Conservation (phyloP, 352 stramenopile genomes). For the Phytophthora colocasiae region DNA sequence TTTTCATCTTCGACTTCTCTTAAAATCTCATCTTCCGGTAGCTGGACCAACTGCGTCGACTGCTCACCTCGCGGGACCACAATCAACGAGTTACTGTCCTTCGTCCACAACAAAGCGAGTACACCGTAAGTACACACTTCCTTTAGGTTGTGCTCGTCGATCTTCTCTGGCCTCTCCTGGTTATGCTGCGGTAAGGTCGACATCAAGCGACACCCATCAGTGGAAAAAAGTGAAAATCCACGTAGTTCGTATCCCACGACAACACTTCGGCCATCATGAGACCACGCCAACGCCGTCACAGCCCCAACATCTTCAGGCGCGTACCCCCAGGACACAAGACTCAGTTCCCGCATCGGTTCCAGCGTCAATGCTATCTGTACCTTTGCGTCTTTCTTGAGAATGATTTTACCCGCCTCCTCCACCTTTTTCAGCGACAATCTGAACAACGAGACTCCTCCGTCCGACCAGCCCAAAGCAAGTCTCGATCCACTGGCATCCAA, state of each 20-base stretch:
- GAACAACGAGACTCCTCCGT: slow-evolving; percentile 77
- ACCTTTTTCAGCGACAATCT: slow-evolving; percentile 44
- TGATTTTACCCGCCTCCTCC: slow-evolving; percentile 8
- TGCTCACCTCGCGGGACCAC: slow-evolving; percentile 64
- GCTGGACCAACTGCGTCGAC: slow-evolving; percentile 41
- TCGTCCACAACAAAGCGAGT: slow-evolving; percentile 63
- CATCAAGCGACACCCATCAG: slow-evolving; percentile 83
- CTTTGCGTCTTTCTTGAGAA: slow-evolving; percentile 8
- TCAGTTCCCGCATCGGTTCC: slow-evolving; percentile 68
- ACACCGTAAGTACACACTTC: slow-evolving; percentile 74
- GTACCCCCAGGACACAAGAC: slow-evolving; percentile 74
- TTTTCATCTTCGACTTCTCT: slow-evolving; percentile 19
- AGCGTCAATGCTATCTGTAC: slow-evolving; percentile 41
- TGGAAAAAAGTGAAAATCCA: slow-evolving; percentile 82
- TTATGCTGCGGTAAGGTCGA: slow-evolving; percentile 84
- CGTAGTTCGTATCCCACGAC: slow-evolving; percentile 76
- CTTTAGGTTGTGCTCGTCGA: slow-evolving; percentile 40
- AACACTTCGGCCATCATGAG: slow-evolving; percentile 61
- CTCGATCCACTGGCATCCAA: slow-evolving; percentile 57
- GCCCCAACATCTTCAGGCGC: slow-evolving; percentile 53
- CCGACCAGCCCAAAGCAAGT: slow-evolving; percentile 77
- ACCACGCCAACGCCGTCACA: slow-evolving; percentile 76
- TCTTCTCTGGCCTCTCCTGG: slow-evolving; percentile 48
- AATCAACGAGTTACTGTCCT: slow-evolving; percentile 66
- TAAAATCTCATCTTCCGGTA: slow-evolving; percentile 31